phyloP scores from a whole-genome alignment of 1,284 basidiomycete genomes.

The Ceratobasidium sp. region DNA sequence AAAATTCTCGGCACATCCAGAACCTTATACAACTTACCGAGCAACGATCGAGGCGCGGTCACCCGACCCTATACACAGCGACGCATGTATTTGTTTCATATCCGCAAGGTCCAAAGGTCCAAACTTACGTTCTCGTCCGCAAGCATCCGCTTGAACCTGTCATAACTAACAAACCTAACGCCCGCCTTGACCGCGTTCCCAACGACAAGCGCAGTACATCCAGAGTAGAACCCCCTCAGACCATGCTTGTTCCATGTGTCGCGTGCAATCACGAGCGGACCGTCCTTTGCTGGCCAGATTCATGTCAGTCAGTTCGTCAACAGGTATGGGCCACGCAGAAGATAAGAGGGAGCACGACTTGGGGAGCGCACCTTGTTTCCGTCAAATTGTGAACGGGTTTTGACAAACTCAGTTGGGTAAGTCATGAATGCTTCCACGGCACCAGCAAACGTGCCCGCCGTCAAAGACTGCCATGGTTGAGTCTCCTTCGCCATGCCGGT shows the following conservation, averaged over 20 bases:
- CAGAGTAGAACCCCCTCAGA: slow-evolving; percentile 82
- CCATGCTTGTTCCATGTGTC: slow-evolving; percentile 79
- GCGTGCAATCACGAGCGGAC: slow-evolving; percentile 74
- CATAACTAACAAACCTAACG: slow-evolving; percentile 94
- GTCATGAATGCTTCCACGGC: slow-evolving; percentile 81
- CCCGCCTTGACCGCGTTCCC: slow-evolving; percentile 93
- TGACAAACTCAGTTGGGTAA: slow-evolving; percentile 82
- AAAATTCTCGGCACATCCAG: background rate
- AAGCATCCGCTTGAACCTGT: slow-evolving; percentile 88
- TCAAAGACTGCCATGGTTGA: slow-evolving; percentile 78
- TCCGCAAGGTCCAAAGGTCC: background rate
- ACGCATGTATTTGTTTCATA: background rate
- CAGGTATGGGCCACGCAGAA: background rate
- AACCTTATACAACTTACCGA: slow-evolving; percentile 64
- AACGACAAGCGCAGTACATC: slow-evolving; percentile 86
- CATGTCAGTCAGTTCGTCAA: slow-evolving; percentile 51
- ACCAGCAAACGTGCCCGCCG: slow-evolving; percentile 94
- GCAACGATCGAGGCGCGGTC: slow-evolving; percentile 81
- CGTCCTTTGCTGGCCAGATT: slow-evolving; percentile 60
- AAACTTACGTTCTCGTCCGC: slow-evolving; percentile 80
- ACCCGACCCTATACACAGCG: slow-evolving; percentile 78
- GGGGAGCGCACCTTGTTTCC: slow-evolving; percentile 66
- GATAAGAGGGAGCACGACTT: background rate
- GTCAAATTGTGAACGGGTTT: slow-evolving; percentile 83
- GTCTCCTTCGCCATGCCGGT: slow-evolving; percentile 49